Conservation (phyloP, 139 green algal genomes). For the Nannochloris sp. region DNA sequence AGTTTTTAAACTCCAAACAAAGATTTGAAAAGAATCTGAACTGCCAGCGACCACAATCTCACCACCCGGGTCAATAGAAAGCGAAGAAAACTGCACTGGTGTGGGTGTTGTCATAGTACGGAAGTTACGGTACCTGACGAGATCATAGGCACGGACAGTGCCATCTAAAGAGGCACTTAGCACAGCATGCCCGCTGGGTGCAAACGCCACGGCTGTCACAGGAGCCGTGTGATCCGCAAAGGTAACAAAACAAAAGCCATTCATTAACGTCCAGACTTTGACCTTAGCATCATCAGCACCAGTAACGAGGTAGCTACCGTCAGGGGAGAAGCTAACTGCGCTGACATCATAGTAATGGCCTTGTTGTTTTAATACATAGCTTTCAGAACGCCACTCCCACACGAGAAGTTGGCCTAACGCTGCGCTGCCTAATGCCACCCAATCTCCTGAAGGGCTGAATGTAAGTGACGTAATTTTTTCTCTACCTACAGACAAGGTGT, state of each 20-base stretch:
- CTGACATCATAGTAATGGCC: slow-evolving; percentile 85
- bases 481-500: slow-evolving; percentile 48
- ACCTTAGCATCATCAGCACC: slow-evolving; percentile 83
- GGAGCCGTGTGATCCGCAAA: slow-evolving; percentile 85
- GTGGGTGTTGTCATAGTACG: slow-evolving; percentile 79
- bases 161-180: slow-evolving; percentile 61
- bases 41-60: slow-evolving; percentile 83
- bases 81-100: slow-evolving; percentile 73
- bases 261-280: slow-evolving; percentile 74
- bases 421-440: slow-evolving; percentile 73
- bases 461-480: slow-evolving; percentile 47
- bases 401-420: slow-evolving; percentile 94
- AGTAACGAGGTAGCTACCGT: slow-evolving; percentile 76
- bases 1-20: slow-evolving; percentile 90
- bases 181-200: slow-evolving; percentile 38
- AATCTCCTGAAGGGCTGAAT: slow-evolving; percentile 83
- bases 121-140: slow-evolving; percentile 92
- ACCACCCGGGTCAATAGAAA: slow-evolving; percentile 81
- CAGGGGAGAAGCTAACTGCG: slow-evolving; percentile 67
- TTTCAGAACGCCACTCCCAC: slow-evolving; percentile 96
- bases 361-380: slow-evolving; percentile 88
- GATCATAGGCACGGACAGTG: slow-evolving; percentile 90
- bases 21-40: slow-evolving; percentile 86
- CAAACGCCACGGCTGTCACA: slow-evolving; percentile 74
- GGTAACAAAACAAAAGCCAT: slow-evolving; percentile 90